Base-by-base conservation (phyloP, 345 rosid species). In the Heritiera littoralis region DNA sequence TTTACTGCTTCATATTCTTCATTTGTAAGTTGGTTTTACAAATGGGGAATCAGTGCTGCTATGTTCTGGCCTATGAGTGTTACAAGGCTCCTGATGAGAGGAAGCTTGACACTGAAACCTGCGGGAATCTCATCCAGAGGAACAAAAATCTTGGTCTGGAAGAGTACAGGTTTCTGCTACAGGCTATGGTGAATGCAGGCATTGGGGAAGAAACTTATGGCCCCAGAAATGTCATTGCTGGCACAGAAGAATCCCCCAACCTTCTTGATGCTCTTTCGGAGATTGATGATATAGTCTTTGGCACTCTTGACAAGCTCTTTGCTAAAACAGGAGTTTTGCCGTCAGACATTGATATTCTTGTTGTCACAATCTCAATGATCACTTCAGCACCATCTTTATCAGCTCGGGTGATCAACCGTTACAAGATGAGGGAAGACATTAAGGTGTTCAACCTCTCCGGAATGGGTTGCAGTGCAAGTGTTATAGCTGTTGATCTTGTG, bases 21-120 rank as follows among this genome's bases (percentile, higher is more conserved):
- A 72, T 88, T 59, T 81, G 74, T 52, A 85, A 85, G 41, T 61
- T 38, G 32, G 23, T 85, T 76, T 81, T 78, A 14, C 79, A 72
- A 48, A 89, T 70, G 52, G 84, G 86, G 84, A 61, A 78, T 13
- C 83, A 72, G 45, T 79, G 81, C 32, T 92, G 97, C 84, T 94
- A 92, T 79, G 87, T 94, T 86, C 58, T 94, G 51, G 88, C 83
- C 63, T 94, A 91, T 28, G 93, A 90, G 84, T 91, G 94, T 85
- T 89, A 87, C 86, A 90, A 84, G 82, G 83, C 89, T 9, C 73
- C 86, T 2, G 86, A 87, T 17, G 89, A 87, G 83, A 82, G 87
- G 74, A 86, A 30, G 85, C 89, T 93, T 4, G 86, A 75, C 79
- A 85, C 91, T 17, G 87, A 76, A 3, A 41, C 79, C 10, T 81